Evolutionary conservation across 148 eudicot genomes (phyloP).

Genomic region (Arctostaphylos glauca): DNA sequence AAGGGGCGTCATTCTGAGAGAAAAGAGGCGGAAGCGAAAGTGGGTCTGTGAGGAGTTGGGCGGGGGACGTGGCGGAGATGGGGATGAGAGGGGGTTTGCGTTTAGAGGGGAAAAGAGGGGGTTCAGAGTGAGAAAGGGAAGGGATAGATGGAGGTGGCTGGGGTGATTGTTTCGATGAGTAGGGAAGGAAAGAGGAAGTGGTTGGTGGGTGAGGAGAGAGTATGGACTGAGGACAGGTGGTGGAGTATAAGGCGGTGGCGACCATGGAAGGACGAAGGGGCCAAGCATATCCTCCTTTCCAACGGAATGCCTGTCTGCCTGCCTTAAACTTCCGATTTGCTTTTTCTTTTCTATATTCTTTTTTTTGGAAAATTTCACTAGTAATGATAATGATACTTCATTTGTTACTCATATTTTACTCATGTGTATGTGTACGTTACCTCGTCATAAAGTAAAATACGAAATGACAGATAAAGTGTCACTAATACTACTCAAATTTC

Average conservation of each 20-base stretch:
- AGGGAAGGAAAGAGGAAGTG: slow-evolving; percentile 19
- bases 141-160: slow-evolving; percentile 11
- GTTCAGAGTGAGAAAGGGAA: neutral
- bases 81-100: slow-evolving; percentile 23
- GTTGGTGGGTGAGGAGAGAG: slow-evolving; percentile 13
- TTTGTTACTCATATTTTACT: too few species aligned
- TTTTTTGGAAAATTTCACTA: too few species aligned
- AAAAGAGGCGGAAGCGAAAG: slow-evolving; percentile 27
- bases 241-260: slow-evolving; percentile 4
- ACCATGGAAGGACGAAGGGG: slow-evolving; percentile 30
- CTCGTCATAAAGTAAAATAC: too few species aligned
- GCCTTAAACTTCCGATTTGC: too few species aligned
- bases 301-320: neutral
- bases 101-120: slow-evolving; percentile 6
- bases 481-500: too few species aligned
- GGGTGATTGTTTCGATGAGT: slow-evolving; percentile 15
- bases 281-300: slow-evolving; percentile 8
- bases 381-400: too few species aligned
- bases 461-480: too few species aligned
- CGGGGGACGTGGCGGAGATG: slow-evolving; percentile 26
- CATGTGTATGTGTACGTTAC: too few species aligned
- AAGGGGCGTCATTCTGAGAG: slow-evolving; percentile 8
- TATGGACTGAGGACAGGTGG: slow-evolving; percentile 12
- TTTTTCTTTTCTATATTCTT: too few species aligned
- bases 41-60: slow-evolving; percentile 38